Evolutionary conservation across 805 yeast species (phyloP).

Genomic region (Blastobotrys robertii): DNA sequence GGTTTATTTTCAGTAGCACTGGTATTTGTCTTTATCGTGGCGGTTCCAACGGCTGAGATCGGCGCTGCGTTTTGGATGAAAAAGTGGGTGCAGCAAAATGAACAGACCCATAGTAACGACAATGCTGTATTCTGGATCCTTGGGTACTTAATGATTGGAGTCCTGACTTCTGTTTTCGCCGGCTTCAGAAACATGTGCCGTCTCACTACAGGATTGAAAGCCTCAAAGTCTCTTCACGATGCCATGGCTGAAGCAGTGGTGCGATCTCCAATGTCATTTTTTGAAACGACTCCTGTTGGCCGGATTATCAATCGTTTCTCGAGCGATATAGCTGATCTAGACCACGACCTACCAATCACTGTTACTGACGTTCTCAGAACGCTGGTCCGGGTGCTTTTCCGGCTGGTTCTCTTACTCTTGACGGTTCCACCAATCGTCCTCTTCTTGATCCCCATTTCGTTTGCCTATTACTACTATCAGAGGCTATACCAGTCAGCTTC

Average conservation of each 20-base stretch:
- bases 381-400: constrained; percentile 38
- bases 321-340: constrained; percentile 81
- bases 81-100: constrained; percentile 91
- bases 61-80: constrained; percentile 82
- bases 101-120: constrained; percentile 61
- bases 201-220: constrained; percentile 72
- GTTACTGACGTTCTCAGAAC: constrained; percentile 33
- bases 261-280: constrained; percentile 90
- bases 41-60: constrained; percentile 49
- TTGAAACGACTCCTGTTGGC: constrained; percentile 94
- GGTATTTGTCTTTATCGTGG: constrained; percentile 35
- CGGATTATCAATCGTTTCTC: constrained; percentile 86
- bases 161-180: constrained; percentile 51
- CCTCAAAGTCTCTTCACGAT: constrained; percentile 63
- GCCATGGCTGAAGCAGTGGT: constrained; percentile 64
- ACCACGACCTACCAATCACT: constrained; percentile 50
- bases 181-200: constrained; percentile 56
- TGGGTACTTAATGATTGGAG: constrained; percentile 66
- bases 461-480: constrained; percentile 63
- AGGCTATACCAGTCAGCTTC: constrained; percentile 57
- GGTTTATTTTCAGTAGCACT: constrained; percentile 54
- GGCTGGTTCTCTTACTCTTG: constrained; percentile 68
- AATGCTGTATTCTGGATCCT: constrained; percentile 61
- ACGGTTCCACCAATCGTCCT: constrained; percentile 85
- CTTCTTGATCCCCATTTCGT: constrained; percentile 55